These are phyloP conservation scores for Rosa persica DNA, from an alignment of 306 rosid species.

Conservation along the genomic window DNA sequence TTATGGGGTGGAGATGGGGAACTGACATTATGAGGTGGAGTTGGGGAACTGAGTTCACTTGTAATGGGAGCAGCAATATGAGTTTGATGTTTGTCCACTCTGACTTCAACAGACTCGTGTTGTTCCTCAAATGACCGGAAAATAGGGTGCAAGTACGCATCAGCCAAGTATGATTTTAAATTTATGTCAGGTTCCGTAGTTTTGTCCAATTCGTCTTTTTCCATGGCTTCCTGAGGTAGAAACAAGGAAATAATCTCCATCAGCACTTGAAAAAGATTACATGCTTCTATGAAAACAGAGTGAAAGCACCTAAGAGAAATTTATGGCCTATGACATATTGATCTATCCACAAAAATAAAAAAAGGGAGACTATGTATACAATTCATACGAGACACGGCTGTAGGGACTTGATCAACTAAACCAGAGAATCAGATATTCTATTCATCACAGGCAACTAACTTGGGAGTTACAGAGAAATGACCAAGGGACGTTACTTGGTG, in stretches of 20 bases:
- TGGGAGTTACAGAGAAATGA: background rate
- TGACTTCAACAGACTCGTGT: conserved; percentile 54
- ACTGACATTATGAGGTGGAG: conserved; percentile 23
- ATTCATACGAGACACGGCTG: background rate
- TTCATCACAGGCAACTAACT: background rate
- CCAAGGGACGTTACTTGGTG: background rate
- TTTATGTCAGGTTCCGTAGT: conserved; percentile 67
- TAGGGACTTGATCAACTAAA: background rate
- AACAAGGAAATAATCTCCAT: conserved; percentile 18
- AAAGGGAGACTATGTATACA: background rate
- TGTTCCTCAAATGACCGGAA: conserved; percentile 76
- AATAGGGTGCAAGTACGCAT: conserved; percentile 94
- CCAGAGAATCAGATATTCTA: background rate
- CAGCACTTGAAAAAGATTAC: background rate
- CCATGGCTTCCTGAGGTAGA: conserved; percentile 79
- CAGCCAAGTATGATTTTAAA: conserved; percentile 71
- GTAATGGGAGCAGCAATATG: conserved; percentile 32
- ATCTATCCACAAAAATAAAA: background rate
- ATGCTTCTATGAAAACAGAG: background rate
- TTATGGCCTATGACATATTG: background rate
- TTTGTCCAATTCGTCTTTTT: conserved; percentile 64
- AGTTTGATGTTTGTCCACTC: conserved; percentile 72
- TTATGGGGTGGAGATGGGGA: conserved; percentile 56
- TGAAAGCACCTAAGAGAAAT: background rate
- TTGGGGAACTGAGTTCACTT: conserved; percentile 34